Percentiles rank a stretch among this genome's conserved stretches.
These are phyloP conservation scores for Pseudopyricularia cyperi DNA, from an alignment of 2,329 filamentous ascomycete genomes.

Conservation along the genomic window DNA sequence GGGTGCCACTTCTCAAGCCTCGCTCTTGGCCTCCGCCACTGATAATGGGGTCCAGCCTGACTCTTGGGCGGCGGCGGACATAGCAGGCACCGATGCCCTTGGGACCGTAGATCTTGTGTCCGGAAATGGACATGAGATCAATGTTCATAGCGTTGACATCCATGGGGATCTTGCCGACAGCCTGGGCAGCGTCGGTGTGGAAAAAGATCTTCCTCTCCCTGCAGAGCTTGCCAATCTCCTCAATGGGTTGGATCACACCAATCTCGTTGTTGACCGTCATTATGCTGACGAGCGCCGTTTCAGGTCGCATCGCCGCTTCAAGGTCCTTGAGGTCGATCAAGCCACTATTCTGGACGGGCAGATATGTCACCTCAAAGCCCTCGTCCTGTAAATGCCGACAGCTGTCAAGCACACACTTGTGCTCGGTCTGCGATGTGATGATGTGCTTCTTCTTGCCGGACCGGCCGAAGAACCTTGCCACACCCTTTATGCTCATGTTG, in stretches of 20 bases:
- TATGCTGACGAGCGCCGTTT: conserved; percentile 86
- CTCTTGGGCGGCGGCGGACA: conserved; percentile 80
- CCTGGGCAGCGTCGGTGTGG: conserved; percentile 92
- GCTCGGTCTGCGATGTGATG: conserved; percentile 93
- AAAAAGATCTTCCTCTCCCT: conserved; percentile 91
- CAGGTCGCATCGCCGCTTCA: conserved; percentile 77
- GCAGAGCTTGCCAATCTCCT: conserved; percentile 87
- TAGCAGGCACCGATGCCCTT: conserved; percentile 97
- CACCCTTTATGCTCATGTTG: conserved; percentile 99
- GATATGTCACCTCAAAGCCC: conserved; percentile 91
- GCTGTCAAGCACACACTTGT: conserved; percentile 97
- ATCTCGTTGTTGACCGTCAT: conserved; percentile 99
- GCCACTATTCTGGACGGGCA: conserved; percentile 81
- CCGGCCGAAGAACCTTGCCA: conserved; percentile 86
- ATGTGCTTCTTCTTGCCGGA: conserved; percentile 97
- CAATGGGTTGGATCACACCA: conserved; percentile 92
- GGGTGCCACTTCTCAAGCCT: conserved; percentile 84
- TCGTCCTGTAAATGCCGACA: conserved; percentile 95
- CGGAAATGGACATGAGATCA: conserved; percentile 96
- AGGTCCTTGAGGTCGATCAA: conserved; percentile 73
- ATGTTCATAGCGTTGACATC: conserved; percentile 98
- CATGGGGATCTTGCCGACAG: conserved; percentile 94
- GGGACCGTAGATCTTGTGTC: conserved; percentile 96
- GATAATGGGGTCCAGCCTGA: conserved; percentile 91
- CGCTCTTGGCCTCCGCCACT: conserved; percentile 92